Evolutionary conservation across 148 eudicot species (phyloP).

Genomic region (Camellia japonica): DNA sequence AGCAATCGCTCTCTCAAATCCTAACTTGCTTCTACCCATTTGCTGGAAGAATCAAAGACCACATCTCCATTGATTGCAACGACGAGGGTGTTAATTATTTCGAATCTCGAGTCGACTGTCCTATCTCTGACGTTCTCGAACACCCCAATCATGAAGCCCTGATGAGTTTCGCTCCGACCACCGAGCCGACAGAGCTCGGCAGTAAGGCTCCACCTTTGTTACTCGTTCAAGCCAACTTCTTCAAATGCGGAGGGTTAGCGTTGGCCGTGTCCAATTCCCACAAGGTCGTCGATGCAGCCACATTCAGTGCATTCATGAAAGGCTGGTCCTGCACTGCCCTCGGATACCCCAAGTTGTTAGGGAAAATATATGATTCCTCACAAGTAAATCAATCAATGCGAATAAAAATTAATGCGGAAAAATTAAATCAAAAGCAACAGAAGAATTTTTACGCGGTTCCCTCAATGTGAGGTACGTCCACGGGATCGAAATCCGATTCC

Average conservation of each 20-base stretch:
- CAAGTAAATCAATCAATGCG: no score
- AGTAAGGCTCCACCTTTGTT: neutral
- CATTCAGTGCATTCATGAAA: slow-evolving; percentile 1
- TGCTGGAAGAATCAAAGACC: slow-evolving; percentile 11
- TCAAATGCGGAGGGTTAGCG: slow-evolving; percentile 23
- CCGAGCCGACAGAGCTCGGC: neutral
- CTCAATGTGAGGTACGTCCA: no score
- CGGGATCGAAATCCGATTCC: no score
- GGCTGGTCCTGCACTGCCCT: slow-evolving; percentile 5
- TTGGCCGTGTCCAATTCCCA: slow-evolving; percentile 12
- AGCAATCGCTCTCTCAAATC: slow-evolving; percentile 12
- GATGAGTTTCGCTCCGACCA: neutral
- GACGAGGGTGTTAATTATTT: slow-evolving; percentile 9
- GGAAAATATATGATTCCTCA: no score
- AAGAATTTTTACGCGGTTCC: no score
- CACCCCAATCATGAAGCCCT: slow-evolving; percentile 6
- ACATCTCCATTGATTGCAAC: neutral
- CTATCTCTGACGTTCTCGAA: neutral
- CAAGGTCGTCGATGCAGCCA: slow-evolving; percentile 7
- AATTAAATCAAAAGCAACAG: no score
- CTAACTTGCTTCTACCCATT: neutral
- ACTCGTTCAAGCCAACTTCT: slow-evolving; percentile 16
- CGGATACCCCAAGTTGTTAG: neutral
- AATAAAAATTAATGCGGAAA: no score
- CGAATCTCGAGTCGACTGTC: slow-evolving; percentile 16